These are phyloP conservation scores for Oenanthe sinensis DNA, from an alignment of 129 eudicot genomes.

Conservation along the genomic window DNA sequence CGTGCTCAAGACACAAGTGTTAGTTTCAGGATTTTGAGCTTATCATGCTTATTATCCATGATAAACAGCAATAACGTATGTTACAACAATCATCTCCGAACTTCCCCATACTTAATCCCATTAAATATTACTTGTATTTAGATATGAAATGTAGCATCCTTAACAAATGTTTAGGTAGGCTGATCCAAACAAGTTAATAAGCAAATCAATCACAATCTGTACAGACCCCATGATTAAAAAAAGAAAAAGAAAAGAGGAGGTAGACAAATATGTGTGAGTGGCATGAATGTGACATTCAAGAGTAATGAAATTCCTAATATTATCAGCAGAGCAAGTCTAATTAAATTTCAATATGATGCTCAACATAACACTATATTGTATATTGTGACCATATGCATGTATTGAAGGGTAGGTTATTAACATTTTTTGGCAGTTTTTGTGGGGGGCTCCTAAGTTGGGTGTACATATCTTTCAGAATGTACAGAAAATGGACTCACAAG, in stretches of 20 bases:
- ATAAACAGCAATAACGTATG: too few species aligned
- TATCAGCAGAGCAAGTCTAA: neutral
- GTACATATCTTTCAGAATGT: conserved; percentile 1
- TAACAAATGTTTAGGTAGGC: neutral
- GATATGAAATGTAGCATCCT: neutral
- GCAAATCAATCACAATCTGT: neutral
- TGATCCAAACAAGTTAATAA: neutral
- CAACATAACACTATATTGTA: neutral
- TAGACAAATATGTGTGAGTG: neutral
- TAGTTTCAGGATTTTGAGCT: too few species aligned
- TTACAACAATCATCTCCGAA: too few species aligned
- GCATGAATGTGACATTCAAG: neutral
- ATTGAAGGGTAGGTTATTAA: neutral
- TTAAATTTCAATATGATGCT: neutral
- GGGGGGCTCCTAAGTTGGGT: neutral
- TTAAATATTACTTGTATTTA: too few species aligned
- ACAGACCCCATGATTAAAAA: too few species aligned
- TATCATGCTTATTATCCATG: too few species aligned
- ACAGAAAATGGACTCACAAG: neutral
- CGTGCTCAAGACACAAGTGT: too few species aligned
- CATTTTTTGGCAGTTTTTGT: neutral
- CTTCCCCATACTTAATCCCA: too few species aligned
- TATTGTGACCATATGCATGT: neutral
- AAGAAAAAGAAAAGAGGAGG: too few species aligned
- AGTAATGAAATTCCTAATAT: neutral